Percentiles rank a stretch among this genome's conserved stretches.
These are phyloP conservation scores for Yamadazyma membranifaciens DNA, from an alignment of 1,139 yeast genomes.

Conservation along the genomic window DNA sequence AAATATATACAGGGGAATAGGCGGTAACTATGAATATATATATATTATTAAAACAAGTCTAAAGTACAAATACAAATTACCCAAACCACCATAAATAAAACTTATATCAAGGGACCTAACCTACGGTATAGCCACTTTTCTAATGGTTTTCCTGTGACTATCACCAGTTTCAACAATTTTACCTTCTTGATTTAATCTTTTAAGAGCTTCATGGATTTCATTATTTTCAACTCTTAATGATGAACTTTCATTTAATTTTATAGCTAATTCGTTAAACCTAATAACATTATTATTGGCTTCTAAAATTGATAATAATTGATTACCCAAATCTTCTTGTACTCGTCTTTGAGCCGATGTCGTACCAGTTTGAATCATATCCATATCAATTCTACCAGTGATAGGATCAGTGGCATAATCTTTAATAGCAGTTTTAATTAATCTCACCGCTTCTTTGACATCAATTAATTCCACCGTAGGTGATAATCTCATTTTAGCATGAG, in stretches of 20 bases:
- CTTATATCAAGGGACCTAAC: background rate
- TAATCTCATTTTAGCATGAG: constrained; percentile 95
- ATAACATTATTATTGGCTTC: constrained; percentile 45
- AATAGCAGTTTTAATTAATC: constrained; percentile 88
- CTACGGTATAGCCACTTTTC: constrained; percentile 24
- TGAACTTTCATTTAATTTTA: constrained; percentile 66
- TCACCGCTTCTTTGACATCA: constrained; percentile 93
- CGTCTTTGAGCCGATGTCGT: constrained; percentile 86
- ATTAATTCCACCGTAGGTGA: constrained; percentile 65
- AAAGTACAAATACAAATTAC: constrained; percentile 1
- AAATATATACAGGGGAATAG: background rate
- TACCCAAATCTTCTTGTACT: constrained; percentile 68
- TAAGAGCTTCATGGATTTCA: constrained; percentile 68
- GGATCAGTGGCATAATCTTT: constrained; percentile 99
- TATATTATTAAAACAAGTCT: constrained; percentile 1
- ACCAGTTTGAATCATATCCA: constrained; percentile 97
- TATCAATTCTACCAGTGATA: constrained; percentile 91
- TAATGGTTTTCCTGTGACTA: constrained; percentile 65
- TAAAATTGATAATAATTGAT: constrained; percentile 53
- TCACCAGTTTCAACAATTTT: constrained; percentile 71
- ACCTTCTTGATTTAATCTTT: constrained; percentile 75
- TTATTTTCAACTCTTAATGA: constrained; percentile 66
- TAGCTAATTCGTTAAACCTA: constrained; percentile 60
- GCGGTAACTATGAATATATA: background rate
- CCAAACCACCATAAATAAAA: background rate